Percentiles rank a stretch among this genome's conserved stretches.
phyloP scores from a whole-genome alignment of 1,139 yeast species.

The Blastobotrys buckinghamii region DNA sequence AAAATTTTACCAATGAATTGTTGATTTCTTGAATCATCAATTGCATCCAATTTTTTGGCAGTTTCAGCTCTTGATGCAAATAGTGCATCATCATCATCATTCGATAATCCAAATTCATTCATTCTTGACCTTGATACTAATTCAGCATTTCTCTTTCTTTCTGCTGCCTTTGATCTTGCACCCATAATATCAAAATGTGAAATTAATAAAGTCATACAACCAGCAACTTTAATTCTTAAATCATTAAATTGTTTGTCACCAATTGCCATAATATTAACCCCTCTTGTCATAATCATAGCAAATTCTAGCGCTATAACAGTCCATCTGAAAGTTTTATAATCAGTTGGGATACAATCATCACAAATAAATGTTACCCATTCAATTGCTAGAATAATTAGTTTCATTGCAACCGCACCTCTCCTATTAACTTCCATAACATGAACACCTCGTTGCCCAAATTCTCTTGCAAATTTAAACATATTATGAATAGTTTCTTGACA shows the following conservation, averaged over 20 bases:
- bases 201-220: constrained; percentile 87
- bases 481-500: constrained; percentile 75
- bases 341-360: constrained; percentile 93
- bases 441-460: constrained; percentile 71
- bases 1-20: constrained; percentile 78
- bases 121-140: constrained; percentile 43
- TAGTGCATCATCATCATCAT: constrained; percentile 53
- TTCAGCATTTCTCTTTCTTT: constrained; percentile 46
- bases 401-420: constrained; percentile 64
- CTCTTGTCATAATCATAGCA: constrained; percentile 92
- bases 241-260: constrained; percentile 69
- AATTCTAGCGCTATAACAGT: constrained; percentile 93
- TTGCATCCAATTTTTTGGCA: constrained; percentile 50
- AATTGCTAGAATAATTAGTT: constrained; percentile 67
- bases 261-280: constrained; percentile 78
- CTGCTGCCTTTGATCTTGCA: constrained; percentile 86
- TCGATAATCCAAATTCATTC: constrained; percentile 29
- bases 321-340: constrained; percentile 88
- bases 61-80: constrained; percentile 52
- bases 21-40: constrained; percentile 52
- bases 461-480: constrained; percentile 75
- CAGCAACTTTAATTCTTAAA: constrained; percentile 79
- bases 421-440: constrained; percentile 58
- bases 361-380: constrained; percentile 92
- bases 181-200: constrained; percentile 99